Conservation (phyloP, 2,329 filamentous ascomycete genomes). For the Drechslera avenae region DNA sequence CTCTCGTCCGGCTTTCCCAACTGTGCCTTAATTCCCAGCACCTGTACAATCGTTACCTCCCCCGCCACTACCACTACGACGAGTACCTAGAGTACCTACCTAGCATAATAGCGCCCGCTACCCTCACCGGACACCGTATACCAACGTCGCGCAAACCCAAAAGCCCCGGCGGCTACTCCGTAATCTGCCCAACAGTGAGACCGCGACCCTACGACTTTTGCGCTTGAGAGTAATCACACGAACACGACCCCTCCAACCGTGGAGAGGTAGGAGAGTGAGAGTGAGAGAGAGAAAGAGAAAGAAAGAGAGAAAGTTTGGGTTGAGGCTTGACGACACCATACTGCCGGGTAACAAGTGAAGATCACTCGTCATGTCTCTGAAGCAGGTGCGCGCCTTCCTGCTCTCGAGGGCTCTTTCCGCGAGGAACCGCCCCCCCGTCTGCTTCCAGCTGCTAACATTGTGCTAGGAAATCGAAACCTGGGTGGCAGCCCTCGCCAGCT, state of each 20-base stretch:
- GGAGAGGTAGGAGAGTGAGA: slow-evolving; percentile 35
- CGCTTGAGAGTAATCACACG: slow-evolving; percentile 23
- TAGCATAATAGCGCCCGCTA: slow-evolving; percentile 22
- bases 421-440: slow-evolving; percentile 11
- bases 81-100: slow-evolving; percentile 14
- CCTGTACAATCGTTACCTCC: slow-evolving; percentile 24
- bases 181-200: slow-evolving; percentile 18
- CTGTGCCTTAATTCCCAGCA: slow-evolving; percentile 32
- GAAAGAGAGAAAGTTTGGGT: slow-evolving; percentile 16
- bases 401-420: not conserved
- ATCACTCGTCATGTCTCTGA: slow-evolving; percentile 55
- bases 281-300: too few relatives aligned
- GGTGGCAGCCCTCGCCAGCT: slow-evolving; percentile 87
- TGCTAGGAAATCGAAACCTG: slow-evolving; percentile 95
- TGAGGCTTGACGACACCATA: slow-evolving; percentile 50
- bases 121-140: slow-evolving; percentile 16
- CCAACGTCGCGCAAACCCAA: slow-evolving; percentile 20
- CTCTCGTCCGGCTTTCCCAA: slow-evolving; percentile 26
- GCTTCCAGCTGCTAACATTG: slow-evolving; percentile 33
- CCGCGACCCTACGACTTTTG: slow-evolving; percentile 21
- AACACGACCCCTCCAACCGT: slow-evolving; percentile 28
- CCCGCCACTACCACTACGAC: slow-evolving; percentile 7
- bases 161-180: slow-evolving; percentile 42
- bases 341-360: slow-evolving; percentile 46
- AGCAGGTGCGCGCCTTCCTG: slow-evolving; percentile 47